A percentile compares a stretch with the other conserved stretches of the same genome.
Conservation (phyloP, 306 rosid species). For the Notholithocarpus densiflorus region DNA sequence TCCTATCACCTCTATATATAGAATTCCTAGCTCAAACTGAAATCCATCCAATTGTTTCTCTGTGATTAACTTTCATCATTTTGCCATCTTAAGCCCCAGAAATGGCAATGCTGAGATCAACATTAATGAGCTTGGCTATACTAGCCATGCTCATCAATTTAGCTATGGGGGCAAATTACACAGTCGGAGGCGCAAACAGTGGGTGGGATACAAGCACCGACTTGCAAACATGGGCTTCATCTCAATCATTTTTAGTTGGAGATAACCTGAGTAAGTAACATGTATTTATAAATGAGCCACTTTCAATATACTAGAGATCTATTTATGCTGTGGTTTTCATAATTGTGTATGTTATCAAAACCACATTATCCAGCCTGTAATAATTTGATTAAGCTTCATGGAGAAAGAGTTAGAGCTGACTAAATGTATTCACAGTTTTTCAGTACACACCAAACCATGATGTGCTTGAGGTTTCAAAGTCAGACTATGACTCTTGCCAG, state of each 20-base stretch:
- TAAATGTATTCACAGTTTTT: slow-evolving; percentile 49
- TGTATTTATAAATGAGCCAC: neutral
- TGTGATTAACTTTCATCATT: too few relatives aligned
- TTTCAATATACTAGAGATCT: neutral
- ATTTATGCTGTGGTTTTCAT: neutral
- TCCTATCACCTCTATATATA: slow-evolving; percentile 8
- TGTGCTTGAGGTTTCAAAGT: slow-evolving; percentile 69
- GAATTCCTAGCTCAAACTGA: neutral
- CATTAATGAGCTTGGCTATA: slow-evolving; percentile 27
- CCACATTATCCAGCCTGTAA: neutral
- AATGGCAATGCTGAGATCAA: slow-evolving; percentile 42
- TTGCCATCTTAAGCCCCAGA: neutral
- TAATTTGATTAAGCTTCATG: neutral
- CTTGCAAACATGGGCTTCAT: slow-evolving; percentile 61
- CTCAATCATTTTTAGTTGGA: slow-evolving; percentile 52
- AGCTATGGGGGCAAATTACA: slow-evolving; percentile 47
- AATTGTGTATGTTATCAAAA: neutral
- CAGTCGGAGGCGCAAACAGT: slow-evolving; percentile 66
- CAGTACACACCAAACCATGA: slow-evolving; percentile 61
- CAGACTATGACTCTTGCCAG: slow-evolving; percentile 67
- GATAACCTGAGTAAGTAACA: slow-evolving; percentile 64
- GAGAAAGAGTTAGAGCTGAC: neutral
- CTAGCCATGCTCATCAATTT: slow-evolving; percentile 40
- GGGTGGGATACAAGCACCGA: slow-evolving; percentile 60
- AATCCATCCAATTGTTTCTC: neutral